phyloP scores from a whole-genome alignment of 2,329 filamentous ascomycete species.

The Fusarium sp. region DNA sequence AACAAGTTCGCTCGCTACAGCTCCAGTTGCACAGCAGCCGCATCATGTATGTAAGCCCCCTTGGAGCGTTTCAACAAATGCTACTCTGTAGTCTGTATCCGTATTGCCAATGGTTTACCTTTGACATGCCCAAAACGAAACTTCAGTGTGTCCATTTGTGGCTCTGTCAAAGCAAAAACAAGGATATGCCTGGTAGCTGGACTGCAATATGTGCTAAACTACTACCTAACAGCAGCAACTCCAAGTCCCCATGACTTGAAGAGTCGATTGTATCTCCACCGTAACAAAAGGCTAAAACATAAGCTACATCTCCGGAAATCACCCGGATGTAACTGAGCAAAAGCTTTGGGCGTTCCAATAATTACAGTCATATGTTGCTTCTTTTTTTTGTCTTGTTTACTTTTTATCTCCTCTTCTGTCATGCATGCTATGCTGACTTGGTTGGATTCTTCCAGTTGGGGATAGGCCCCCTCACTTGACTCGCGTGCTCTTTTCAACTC shows the following conservation, averaged over 20 bases:
- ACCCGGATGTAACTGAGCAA: constrained; percentile 36
- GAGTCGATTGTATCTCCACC: background rate
- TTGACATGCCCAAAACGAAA: constrained; percentile 4
- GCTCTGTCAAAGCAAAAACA: constrained; percentile 12
- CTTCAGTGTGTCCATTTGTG: background rate
- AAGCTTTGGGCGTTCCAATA: background rate
- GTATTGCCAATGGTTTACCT: constrained; percentile 19
- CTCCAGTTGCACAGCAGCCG: constrained; percentile 4
- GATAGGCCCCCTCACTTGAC: constrained; percentile 13
- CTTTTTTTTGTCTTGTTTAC: constrained; percentile 1
- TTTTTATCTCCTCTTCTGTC: constrained; percentile 6
- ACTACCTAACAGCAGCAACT: background rate
- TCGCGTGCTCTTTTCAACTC: constrained; percentile 8
- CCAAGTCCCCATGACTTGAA: background rate
- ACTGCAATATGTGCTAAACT: background rate
- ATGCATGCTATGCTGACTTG: background rate
- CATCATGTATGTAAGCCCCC: constrained; percentile 11
- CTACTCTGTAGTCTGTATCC: too few species aligned
- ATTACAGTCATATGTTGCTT: too few species aligned
- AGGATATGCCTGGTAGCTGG: constrained; percentile 31
- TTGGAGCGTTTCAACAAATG: background rate
- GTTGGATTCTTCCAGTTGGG: background rate
- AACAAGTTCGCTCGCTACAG: background rate
- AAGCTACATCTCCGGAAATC: constrained; percentile 9
- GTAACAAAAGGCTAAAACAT: background rate